Evolutionary conservation across 495 filamentous ascomycete species (phyloP).

Genomic region (Penicillium simplicissimum): DNA sequence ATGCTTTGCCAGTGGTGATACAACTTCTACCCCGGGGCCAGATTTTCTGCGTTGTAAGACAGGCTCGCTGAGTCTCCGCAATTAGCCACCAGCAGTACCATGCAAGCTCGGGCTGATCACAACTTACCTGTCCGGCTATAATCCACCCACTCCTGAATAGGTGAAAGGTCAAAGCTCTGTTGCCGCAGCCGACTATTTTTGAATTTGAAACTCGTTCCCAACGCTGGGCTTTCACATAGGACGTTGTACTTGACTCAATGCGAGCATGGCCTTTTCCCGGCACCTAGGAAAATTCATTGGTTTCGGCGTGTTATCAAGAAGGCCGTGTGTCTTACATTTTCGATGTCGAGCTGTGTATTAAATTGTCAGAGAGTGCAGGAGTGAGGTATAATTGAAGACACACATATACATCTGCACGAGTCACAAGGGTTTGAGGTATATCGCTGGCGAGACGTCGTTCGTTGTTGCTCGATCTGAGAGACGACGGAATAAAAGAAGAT

Average conservation of each 20-base stretch:
- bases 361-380: background rate
- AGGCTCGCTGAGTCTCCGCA: background rate
- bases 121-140: conserved; percentile 1
- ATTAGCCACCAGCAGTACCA: background rate
- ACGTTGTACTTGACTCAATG: conserved; percentile 13
- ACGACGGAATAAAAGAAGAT: too few relatives aligned
- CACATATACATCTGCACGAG: conserved; percentile 10
- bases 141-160: conserved; percentile 13
- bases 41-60: background rate
- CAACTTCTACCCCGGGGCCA: background rate
- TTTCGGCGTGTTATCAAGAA: background rate
- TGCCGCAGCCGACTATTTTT: conserved; percentile 5
- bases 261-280: conserved; percentile 12
- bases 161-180: conserved; percentile 10
- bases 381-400: background rate
- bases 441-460: conserved; percentile 12
- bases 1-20: background rate
- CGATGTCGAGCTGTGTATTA: conserved; percentile 7
- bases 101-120: background rate
- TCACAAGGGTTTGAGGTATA: conserved; percentile 14
- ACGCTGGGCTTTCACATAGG: conserved; percentile 7
- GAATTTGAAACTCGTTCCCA: conserved; percentile 11
- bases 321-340: conserved; percentile 6
- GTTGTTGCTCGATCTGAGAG: background rate
- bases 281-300: conserved; percentile 3